Evolutionary conservation across 1,284 basidiomycete species (phyloP).

Genomic region (Sporisorium scitamineum): DNA sequence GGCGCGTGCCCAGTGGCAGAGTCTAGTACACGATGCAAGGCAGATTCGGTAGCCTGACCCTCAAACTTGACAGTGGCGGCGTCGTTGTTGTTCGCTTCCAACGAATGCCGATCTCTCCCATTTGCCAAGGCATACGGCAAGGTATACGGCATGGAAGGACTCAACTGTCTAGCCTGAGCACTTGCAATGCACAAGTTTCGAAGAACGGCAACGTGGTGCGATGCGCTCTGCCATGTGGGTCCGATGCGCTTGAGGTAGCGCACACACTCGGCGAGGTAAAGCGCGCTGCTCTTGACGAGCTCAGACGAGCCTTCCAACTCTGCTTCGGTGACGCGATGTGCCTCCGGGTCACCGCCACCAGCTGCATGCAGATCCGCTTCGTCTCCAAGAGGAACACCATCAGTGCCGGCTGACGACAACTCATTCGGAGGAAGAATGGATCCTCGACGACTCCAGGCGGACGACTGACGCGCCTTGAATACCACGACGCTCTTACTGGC

Average conservation of each 20-base stretch:
- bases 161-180: slow-evolving; percentile 32
- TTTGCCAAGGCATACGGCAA: not conserved
- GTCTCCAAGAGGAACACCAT: not conserved
- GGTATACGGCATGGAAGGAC: not conserved
- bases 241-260: slow-evolving; percentile 46
- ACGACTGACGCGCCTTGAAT: slow-evolving; percentile 46
- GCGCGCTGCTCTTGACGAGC: slow-evolving; percentile 42
- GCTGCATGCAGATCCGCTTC: slow-evolving; percentile 17
- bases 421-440: slow-evolving; percentile 8
- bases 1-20: not conserved
- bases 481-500: slow-evolving; percentile 41
- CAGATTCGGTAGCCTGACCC: not conserved
- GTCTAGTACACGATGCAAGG: not conserved
- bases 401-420: not conserved
- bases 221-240: slow-evolving; percentile 50
- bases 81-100: too few relatives aligned
- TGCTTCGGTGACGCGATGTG: slow-evolving; percentile 16
- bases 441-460: slow-evolving; percentile 23
- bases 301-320: slow-evolving; percentile 41
- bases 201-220: slow-evolving; percentile 48
- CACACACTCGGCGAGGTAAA: slow-evolving; percentile 45
- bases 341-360: slow-evolving; percentile 17
- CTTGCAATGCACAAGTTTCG: slow-evolving; percentile 41
- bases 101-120: not conserved
- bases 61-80: slow-evolving; percentile 3